Percentiles rank a stretch among this genome's conserved stretches.
Conservation (phyloP, 2,329 filamentous ascomycete species). For the Neurospora sp. region DNA sequence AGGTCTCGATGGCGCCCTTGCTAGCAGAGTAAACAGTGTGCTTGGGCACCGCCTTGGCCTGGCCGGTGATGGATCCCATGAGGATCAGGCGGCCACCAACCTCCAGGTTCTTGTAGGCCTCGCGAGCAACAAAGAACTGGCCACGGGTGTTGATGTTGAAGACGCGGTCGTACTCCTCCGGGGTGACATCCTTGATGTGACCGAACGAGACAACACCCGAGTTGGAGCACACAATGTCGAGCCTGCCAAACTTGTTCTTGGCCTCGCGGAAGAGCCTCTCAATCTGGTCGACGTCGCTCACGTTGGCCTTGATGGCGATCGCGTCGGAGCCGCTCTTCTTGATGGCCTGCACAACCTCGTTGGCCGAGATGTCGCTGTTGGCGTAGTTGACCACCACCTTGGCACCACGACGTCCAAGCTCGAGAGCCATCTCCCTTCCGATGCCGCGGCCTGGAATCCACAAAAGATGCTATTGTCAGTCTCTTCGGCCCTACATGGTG, state of each 20-base stretch:
- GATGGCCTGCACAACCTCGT: conserved; percentile 57
- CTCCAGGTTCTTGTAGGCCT: conserved; percentile 60
- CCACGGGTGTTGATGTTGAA: conserved; percentile 60
- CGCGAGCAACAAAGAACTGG: conserved; percentile 64
- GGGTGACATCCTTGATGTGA: conserved; percentile 57
- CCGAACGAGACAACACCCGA: conserved; percentile 60
- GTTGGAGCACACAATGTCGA: conserved; percentile 64
- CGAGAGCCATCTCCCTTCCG: conserved; percentile 55
- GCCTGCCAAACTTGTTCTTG: conserved; percentile 52
- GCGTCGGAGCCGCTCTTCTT: conserved; percentile 53
- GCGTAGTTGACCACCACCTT: conserved; percentile 60
- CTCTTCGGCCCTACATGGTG: background rate
- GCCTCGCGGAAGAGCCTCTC: conserved; percentile 53
- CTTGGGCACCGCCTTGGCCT: conserved; percentile 58
- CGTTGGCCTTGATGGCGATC: conserved; percentile 45
- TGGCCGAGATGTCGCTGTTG: conserved; percentile 42
- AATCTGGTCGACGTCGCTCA: conserved; percentile 55
- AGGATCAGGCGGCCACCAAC: conserved; percentile 61
- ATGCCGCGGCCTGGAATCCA: conserved; percentile 41
- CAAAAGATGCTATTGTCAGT: background rate
- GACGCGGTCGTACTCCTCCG: conserved; percentile 63
- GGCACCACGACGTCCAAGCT: conserved; percentile 55
- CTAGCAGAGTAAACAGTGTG: conserved; percentile 66
- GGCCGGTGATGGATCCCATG: conserved; percentile 61
- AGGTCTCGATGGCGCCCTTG: conserved; percentile 67